Percentiles rank a stretch among this genome's conserved stretches.
phyloP scores from a whole-genome alignment of 2,329 filamentous ascomycete genomes.

The Ophiostoma piceae region DNA sequence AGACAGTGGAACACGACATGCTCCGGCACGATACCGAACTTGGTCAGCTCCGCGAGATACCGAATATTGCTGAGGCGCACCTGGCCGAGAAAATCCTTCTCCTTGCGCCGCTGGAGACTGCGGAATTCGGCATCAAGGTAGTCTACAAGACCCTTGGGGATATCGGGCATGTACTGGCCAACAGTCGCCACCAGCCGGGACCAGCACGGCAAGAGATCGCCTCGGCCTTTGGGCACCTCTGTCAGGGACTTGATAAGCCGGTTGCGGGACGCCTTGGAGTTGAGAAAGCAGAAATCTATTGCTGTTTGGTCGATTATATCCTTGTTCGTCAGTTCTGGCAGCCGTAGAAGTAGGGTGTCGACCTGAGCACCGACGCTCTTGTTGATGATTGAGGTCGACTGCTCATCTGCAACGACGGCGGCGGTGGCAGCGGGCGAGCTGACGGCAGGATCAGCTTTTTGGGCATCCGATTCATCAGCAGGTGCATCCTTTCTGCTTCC shows the following conservation, averaged over 20 bases:
- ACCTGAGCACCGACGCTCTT: slow-evolving; percentile 97
- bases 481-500: slow-evolving; percentile 59
- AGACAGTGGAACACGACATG: slow-evolving; percentile 98
- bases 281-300: slow-evolving; percentile 95
- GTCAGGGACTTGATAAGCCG: slow-evolving; percentile 87
- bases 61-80: slow-evolving; percentile 91
- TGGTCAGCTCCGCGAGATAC: slow-evolving; percentile 95
- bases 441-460: slow-evolving; percentile 35
- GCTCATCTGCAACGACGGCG: slow-evolving; percentile 59
- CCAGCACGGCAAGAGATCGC: slow-evolving; percentile 85
- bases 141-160: slow-evolving; percentile 84
- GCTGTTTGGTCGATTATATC: slow-evolving; percentile 88
- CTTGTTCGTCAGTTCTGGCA: slow-evolving; percentile 89
- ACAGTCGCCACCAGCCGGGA: slow-evolving; percentile 89
- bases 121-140: slow-evolving; percentile 96
- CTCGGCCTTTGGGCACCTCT: slow-evolving; percentile 89
- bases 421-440: slow-evolving; percentile 28
- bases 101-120: slow-evolving; percentile 91
- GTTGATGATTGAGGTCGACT: slow-evolving; percentile 91
- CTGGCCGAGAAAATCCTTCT: slow-evolving; percentile 94
- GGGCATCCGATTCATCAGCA: slow-evolving; percentile 27
- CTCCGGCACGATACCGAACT: slow-evolving; percentile 95
- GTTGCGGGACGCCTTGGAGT: slow-evolving; percentile 96
- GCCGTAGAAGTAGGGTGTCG: slow-evolving; percentile 75
- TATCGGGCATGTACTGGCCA: slow-evolving; percentile 86